A percentile compares a stretch with the other conserved stretches of the same genome.
phyloP scores from a whole-genome alignment of 2,329 filamentous ascomycete species.

The Phoma herbarum region DNA sequence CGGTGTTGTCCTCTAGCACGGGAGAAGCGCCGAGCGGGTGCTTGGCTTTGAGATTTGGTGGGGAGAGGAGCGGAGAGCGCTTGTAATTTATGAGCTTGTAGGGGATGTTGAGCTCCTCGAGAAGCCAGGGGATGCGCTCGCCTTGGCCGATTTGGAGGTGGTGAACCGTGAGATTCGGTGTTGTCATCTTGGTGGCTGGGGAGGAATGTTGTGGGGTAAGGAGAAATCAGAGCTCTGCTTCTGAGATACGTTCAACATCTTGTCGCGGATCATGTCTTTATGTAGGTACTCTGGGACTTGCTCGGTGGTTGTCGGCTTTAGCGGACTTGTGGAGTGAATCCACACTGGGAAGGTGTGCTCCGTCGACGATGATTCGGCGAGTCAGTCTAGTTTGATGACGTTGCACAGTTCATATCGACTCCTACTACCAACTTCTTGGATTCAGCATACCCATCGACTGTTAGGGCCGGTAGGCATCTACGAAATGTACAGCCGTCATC shows the following conservation, averaged over 20 bases:
- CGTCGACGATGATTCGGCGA: slow-evolving; percentile 14
- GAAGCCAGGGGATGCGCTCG: slow-evolving; percentile 70
- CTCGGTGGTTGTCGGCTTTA: slow-evolving; percentile 18
- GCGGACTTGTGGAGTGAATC: slow-evolving; percentile 7
- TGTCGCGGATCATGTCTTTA: slow-evolving; percentile 7
- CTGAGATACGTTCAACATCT: background rate
- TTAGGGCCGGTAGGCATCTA: slow-evolving; percentile 5
- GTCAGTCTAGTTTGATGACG: background rate
- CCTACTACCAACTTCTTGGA: background rate
- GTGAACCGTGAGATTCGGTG: slow-evolving; percentile 46
- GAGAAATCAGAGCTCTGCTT: no score
- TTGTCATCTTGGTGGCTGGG: slow-evolving; percentile 25
- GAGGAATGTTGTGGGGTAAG: background rate
- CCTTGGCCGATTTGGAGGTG: slow-evolving; percentile 63
- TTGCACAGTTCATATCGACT: background rate
- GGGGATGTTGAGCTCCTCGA: slow-evolving; percentile 68
- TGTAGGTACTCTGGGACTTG: background rate
- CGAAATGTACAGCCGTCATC: background rate
- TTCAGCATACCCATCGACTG: background rate
- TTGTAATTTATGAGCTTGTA: slow-evolving; percentile 62
- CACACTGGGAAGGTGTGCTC: slow-evolving; percentile 3
- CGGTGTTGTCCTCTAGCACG: slow-evolving; percentile 64
- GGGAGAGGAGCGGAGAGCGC: slow-evolving; percentile 56
- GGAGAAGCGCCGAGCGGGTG: slow-evolving; percentile 65
- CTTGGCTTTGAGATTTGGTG: slow-evolving; percentile 39